phyloP scores from a whole-genome alignment of 2,329 filamentous ascomycete species.

The Elsinoe australis region DNA sequence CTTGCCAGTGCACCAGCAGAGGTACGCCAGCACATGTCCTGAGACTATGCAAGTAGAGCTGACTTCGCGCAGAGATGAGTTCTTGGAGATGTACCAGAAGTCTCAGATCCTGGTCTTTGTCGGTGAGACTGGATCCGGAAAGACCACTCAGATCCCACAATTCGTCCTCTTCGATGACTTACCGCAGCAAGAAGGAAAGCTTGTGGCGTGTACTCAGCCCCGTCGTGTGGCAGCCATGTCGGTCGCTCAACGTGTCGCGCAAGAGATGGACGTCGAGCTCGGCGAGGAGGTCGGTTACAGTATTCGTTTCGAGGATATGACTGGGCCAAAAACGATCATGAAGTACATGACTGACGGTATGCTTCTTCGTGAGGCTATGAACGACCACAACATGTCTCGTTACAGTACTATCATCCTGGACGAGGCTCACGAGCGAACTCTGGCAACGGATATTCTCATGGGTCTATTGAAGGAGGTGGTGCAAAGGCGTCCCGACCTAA shows the following conservation, averaged over 20 bases:
- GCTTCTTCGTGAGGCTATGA: constrained; percentile 91
- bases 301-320: constrained; percentile 97
- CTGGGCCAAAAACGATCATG: constrained; percentile 76
- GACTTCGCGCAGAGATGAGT: constrained; percentile 67
- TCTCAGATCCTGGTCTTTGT: constrained; percentile 97
- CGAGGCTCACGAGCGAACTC: constrained; percentile 94
- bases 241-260: constrained; percentile 92
- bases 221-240: constrained; percentile 98
- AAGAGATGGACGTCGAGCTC: constrained; percentile 88
- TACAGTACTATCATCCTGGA: constrained; percentile 98
- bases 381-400: constrained; percentile 81
- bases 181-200: constrained; percentile 74
- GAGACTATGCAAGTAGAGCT: background rate
- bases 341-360: constrained; percentile 99
- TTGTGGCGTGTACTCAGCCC: constrained; percentile 95
- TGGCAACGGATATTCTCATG: constrained; percentile 96
- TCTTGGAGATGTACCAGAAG: constrained; percentile 84
- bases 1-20: constrained; percentile 85
- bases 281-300: constrained; percentile 97
- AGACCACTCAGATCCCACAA: constrained; percentile 97
- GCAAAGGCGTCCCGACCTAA: constrained; percentile 73
- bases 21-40: constrained; percentile 45
- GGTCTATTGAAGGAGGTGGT: constrained; percentile 89
- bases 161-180: constrained; percentile 97
- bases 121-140: constrained; percentile 97